Conservation (phyloP, 768 basidiomycete genomes). For the Candolleomyces aberdarensis region DNA sequence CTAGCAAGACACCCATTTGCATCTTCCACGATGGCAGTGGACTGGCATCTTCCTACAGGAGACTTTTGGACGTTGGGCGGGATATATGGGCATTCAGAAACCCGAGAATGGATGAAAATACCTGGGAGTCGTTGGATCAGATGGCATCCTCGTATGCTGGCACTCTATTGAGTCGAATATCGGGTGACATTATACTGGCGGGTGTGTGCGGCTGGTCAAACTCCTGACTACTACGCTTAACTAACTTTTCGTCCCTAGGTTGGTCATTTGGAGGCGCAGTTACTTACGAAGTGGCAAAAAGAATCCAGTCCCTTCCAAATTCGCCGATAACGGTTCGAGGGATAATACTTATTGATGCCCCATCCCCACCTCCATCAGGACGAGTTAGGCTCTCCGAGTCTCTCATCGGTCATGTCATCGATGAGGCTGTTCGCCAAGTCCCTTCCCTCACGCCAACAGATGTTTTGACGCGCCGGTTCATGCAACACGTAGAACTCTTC, state of each 20-base stretch:
- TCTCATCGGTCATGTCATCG: constrained; percentile 37
- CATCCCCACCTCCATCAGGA: constrained; percentile 52
- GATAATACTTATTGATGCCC: constrained; percentile 57
- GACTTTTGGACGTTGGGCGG: constrained; percentile 44
- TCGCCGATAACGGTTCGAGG: constrained; percentile 38
- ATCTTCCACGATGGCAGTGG: constrained; percentile 78
- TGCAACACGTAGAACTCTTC: background rate
- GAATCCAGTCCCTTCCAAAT: constrained; percentile 41
- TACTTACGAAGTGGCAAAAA: constrained; percentile 61
- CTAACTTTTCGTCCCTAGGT: constrained; percentile 34
- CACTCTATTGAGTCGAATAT: constrained; percentile 30
- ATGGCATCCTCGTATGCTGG: constrained; percentile 55
- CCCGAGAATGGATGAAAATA: constrained; percentile 34
- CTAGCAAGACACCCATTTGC: constrained; percentile 41
- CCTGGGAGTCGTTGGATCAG: constrained; percentile 46
- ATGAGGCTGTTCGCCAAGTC: background rate
- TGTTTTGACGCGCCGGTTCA: background rate
- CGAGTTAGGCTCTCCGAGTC: constrained; percentile 49
- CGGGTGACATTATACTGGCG: constrained; percentile 50
- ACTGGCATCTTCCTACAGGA: constrained; percentile 47
- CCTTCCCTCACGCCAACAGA: background rate
- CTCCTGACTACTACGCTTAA: background rate
- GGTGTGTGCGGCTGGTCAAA: constrained; percentile 36
- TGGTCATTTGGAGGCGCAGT: constrained; percentile 81
- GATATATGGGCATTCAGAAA: constrained; percentile 62